phyloP scores from a whole-genome alignment of 2,329 filamentous ascomycete genomes.

The Zymoseptoria pseudotritici region DNA sequence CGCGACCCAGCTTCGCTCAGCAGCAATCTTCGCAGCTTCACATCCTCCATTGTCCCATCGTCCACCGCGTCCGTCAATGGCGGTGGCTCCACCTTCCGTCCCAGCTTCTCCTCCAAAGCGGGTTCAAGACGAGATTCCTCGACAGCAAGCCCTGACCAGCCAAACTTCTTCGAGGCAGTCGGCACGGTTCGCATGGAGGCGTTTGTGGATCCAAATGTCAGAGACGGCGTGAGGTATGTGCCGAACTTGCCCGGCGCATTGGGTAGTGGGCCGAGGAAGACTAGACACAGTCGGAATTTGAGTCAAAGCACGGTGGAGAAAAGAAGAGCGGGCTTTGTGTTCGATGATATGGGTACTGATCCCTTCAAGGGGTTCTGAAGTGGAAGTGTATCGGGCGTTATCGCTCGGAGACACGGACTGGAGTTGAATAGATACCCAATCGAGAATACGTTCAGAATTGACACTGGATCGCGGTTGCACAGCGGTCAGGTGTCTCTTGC shows the following conservation, averaged over 20 bases:
- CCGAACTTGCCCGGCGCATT: slow-evolving; percentile 21
- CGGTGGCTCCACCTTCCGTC: slow-evolving; percentile 17
- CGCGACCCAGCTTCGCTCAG: slow-evolving; percentile 54
- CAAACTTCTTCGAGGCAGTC: slow-evolving; percentile 74
- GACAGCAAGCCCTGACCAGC: slow-evolving; percentile 20
- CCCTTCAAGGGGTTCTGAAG: slow-evolving; percentile 31
- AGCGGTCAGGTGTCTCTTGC: not conserved
- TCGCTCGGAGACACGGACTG: not conserved
- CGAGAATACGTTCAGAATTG: not conserved
- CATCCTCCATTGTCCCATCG: slow-evolving; percentile 40
- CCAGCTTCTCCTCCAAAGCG: slow-evolving; percentile 20
- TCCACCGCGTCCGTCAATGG: slow-evolving; percentile 23
- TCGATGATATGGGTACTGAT: slow-evolving; percentile 29
- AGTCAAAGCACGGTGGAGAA: slow-evolving; percentile 26
- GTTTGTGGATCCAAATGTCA: slow-evolving; percentile 59
- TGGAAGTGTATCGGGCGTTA: not conserved
- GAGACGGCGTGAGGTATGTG: slow-evolving; percentile 27
- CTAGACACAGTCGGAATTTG: slow-evolving; percentile 22
- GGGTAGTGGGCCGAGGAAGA: slow-evolving; percentile 12
- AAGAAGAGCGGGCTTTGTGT: slow-evolving; percentile 27
- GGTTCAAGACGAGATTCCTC: slow-evolving; percentile 22
- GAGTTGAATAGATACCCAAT: not conserved
- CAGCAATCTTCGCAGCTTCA: slow-evolving; percentile 72
- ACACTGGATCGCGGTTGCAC: not conserved
- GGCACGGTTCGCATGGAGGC: slow-evolving; percentile 96